Conservation (phyloP, 768 basidiomycete genomes). For the Trametes villosa region DNA sequence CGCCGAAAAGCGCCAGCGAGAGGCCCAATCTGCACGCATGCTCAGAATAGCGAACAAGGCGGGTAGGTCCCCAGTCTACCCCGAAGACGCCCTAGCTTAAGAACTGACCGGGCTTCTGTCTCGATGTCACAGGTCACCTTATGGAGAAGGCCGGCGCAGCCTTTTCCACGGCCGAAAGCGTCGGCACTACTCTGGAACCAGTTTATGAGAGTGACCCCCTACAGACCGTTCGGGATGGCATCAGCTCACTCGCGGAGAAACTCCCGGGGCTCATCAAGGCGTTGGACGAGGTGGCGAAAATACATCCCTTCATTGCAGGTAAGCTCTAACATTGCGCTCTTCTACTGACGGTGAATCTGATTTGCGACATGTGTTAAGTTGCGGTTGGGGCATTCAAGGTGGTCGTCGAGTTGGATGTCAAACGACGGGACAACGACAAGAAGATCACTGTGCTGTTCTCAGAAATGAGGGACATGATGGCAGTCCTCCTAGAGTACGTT, state of each 20-base stretch:
- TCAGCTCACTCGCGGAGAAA: conserved; percentile 24
- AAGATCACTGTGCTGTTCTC: conserved; percentile 50
- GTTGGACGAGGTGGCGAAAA: conserved; percentile 30
- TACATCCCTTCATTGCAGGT: conserved; percentile 32
- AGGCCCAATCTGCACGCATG: too few species aligned
- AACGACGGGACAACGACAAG: conserved; percentile 54
- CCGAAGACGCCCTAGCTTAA: too few species aligned
- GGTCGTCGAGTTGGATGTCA: conserved; percentile 51
- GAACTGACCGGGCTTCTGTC: too few species aligned
- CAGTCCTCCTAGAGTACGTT: conserved; percentile 43
- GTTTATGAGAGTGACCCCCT: conserved; percentile 19
- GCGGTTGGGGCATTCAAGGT: conserved; percentile 46
- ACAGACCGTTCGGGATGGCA: conserved; percentile 20
- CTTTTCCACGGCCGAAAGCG: too few species aligned
- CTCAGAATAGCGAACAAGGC: too few species aligned
- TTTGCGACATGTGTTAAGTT: background rate
- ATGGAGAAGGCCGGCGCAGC: too few species aligned
- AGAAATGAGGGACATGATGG: conserved; percentile 57
- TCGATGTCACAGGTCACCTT: too few species aligned
- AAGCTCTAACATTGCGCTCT: background rate
- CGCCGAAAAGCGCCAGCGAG: too few species aligned
- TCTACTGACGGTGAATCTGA: background rate
- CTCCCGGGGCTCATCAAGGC: conserved; percentile 28
- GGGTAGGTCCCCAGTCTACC: too few species aligned
- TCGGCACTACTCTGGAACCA: background rate